These are phyloP conservation scores for Luffa acutangula DNA, from an alignment of 306 rosid genomes.

Conservation along the genomic window DNA sequence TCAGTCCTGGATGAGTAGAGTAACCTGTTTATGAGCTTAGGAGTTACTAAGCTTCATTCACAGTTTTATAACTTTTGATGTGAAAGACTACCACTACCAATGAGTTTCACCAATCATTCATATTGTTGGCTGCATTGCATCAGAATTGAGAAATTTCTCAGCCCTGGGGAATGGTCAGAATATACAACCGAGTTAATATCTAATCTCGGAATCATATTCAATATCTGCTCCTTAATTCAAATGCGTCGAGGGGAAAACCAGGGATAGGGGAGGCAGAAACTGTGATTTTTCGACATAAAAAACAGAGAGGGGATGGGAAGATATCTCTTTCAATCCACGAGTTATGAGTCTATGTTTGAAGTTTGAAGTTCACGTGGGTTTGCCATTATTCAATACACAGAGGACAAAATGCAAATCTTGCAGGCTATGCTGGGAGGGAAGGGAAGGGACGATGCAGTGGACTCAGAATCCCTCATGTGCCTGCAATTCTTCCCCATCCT, in stretches of 20 bases:
- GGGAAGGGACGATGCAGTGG: neutral
- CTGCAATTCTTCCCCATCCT: slow-evolving; percentile 6
- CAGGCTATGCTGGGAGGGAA: neutral
- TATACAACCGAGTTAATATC: neutral
- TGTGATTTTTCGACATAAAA: neutral
- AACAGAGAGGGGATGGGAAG: neutral
- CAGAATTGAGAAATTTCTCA: neutral
- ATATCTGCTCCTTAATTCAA: neutral
- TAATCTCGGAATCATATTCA: neutral
- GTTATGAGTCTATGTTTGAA: neutral
- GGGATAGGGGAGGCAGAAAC: neutral
- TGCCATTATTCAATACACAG: slow-evolving; percentile 7
- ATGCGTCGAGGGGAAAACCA: neutral
- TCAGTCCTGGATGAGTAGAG: neutral
- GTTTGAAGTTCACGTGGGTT: slow-evolving; percentile 11
- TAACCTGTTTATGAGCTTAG: neutral
- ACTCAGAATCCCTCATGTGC: neutral
- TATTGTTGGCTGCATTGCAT: neutral
- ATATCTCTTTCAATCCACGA: neutral
- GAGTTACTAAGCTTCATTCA: neutral
- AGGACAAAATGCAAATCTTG: slow-evolving; percentile 7
- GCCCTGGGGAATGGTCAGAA: neutral
- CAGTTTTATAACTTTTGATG: neutral
- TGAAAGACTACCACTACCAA: neutral
- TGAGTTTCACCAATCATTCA: neutral